phyloP scores from a whole-genome alignment of 345 rosid genomes.

The Brassica juncea region DNA sequence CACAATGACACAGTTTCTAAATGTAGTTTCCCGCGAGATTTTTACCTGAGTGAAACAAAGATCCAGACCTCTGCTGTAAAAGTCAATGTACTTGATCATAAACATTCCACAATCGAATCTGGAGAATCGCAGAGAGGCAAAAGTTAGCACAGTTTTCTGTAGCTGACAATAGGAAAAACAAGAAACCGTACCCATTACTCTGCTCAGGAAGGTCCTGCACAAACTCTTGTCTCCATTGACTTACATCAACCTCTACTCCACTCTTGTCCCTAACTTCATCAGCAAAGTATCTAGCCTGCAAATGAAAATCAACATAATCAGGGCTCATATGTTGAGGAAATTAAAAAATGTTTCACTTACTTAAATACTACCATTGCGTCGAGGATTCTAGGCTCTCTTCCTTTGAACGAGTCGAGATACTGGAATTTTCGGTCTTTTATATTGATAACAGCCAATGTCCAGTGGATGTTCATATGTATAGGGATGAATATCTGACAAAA shows the following conservation, averaged over 20 bases:
- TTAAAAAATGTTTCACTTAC: not conserved
- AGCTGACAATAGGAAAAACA: not conserved
- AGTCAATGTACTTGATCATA: constrained; percentile 94
- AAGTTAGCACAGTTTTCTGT: not conserved
- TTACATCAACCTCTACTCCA: constrained; percentile 57
- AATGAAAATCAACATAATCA: constrained; percentile 27
- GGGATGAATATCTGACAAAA: constrained; percentile 86
- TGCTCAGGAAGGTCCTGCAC: constrained; percentile 89
- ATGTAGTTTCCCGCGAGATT: not conserved
- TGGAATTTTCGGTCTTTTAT: constrained; percentile 80
- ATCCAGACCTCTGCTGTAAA: constrained; percentile 75
- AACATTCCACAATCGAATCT: constrained; percentile 97
- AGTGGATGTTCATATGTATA: constrained; percentile 82
- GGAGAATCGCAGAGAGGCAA: constrained; percentile 15
- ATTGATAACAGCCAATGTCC: constrained; percentile 95
- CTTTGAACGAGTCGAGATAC: constrained; percentile 96
- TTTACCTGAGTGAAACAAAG: constrained; percentile 90
- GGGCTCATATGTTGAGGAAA: not conserved
- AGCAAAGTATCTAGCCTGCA: constrained; percentile 77
- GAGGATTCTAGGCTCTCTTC: constrained; percentile 65
- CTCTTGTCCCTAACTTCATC: constrained; percentile 93
- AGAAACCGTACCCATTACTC: constrained; percentile 64
- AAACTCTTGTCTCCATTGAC: constrained; percentile 77
- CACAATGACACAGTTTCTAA: not conserved
- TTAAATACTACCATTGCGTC: constrained; percentile 59